These are phyloP conservation scores for Xylaria nigripes DNA, from an alignment of 495 filamentous ascomycete genomes.

Conservation along the genomic window DNA sequence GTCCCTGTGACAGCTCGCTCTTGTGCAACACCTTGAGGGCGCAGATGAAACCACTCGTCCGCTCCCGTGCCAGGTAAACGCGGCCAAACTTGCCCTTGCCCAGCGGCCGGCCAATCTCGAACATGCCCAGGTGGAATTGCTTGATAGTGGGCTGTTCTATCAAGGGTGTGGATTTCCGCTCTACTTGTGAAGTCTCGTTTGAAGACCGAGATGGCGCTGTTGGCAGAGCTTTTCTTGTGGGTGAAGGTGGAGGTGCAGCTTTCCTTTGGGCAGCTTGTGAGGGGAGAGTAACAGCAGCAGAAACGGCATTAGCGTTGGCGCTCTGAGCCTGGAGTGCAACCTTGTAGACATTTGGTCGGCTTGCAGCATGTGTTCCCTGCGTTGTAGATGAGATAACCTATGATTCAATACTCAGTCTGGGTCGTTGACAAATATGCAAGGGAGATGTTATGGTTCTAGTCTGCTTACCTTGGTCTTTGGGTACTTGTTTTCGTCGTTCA, in stretches of 20 bases:
- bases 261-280: conserved; percentile 55
- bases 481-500: conserved; percentile 47
- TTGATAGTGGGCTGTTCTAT: conserved; percentile 55
- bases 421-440: background rate
- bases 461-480: background rate
- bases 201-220: conserved; percentile 34
- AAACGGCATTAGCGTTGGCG: conserved; percentile 41
- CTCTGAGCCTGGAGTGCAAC: conserved; percentile 68
- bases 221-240: conserved; percentile 29
- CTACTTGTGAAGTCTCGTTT: conserved; percentile 43
- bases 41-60: conserved; percentile 84
- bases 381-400: conserved; percentile 47
- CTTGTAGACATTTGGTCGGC: conserved; percentile 66
- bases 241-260: conserved; percentile 28
- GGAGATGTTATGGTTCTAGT: background rate
- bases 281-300: conserved; percentile 55
- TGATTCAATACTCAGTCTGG: conserved; percentile 28
- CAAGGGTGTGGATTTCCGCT: conserved; percentile 43
- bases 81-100: conserved; percentile 97
- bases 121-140: conserved; percentile 93
- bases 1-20: conserved; percentile 77
- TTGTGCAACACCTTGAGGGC: conserved; percentile 96
- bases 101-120: conserved; percentile 91
- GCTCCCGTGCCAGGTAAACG: conserved; percentile 90
- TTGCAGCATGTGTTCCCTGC: conserved; percentile 49